Conservation (phyloP, 371 early-diverging fungal genomes). For the Mycotypha africana region DNA sequence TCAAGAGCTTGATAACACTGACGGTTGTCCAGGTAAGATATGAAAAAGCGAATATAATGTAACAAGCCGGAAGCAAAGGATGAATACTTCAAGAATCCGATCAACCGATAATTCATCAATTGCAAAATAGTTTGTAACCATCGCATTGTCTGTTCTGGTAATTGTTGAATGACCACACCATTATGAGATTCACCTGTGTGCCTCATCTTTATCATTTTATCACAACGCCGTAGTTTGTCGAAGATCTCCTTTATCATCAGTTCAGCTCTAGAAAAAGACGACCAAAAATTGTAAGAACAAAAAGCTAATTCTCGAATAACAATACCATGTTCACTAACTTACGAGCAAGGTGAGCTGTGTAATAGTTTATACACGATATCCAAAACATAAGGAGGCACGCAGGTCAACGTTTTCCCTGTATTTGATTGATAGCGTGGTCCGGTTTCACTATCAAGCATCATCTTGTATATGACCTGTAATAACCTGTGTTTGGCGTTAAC, state of each 20-base stretch:
- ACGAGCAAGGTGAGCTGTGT: conserved; percentile 76
- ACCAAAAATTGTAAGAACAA: no score
- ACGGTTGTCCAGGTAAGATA: conserved; percentile 58
- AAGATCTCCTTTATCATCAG: conserved; percentile 72
- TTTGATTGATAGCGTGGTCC: conserved; percentile 61
- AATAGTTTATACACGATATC: conserved; percentile 75
- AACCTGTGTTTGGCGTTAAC: conserved; percentile 67
- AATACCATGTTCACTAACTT: no score
- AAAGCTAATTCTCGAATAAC: no score
- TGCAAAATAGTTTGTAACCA: conserved; percentile 78
- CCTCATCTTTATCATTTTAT: conserved; percentile 48
- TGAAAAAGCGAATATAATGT: conserved; percentile 57
- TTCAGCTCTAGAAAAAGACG: conserved; percentile 46
- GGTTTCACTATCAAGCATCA: conserved; percentile 70
- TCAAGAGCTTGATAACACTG: conserved; percentile 63
- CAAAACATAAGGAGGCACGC: conserved; percentile 73
- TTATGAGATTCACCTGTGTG: conserved; percentile 12
- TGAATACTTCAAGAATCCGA: conserved; percentile 46
- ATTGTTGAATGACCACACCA: conserved; percentile 10
- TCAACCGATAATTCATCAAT: conserved; percentile 66
- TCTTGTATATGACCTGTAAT: conserved; percentile 71
- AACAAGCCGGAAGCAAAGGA: conserved; percentile 48
- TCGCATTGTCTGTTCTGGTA: conserved; percentile 54
- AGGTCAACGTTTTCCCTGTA: conserved; percentile 34
- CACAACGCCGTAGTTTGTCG: conserved; percentile 68